Evolutionary conservation across 2,329 filamentous ascomycete species (phyloP), one percentile per base, ranked within the genome.

Genomic region (Tolypocladium pustulatum): DNA sequence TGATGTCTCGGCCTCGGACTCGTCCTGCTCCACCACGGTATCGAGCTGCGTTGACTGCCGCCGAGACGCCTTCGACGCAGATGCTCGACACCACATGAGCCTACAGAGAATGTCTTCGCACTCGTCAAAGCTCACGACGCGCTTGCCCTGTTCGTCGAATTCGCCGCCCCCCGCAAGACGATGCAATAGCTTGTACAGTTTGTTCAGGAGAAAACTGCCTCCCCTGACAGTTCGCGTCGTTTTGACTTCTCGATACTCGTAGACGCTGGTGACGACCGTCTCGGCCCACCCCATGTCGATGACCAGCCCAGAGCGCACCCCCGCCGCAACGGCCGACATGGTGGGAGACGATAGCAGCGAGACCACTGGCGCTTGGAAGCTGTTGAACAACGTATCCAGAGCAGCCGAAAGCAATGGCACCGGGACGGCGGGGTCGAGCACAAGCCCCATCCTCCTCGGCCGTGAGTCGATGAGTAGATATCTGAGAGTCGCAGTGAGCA

Each of bases 201-300:
- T 82, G 64, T 87, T 80, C 51, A 88, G 81, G 25, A 97, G 75
- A 59, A 82, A 71, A 67, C 86, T 92, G 60, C 88, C 91, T 38
- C 85, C 91, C 63, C 94, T 81, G 17, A 90, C 79, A 43, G 84
- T 93, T 57, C 90, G 81, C 59, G 79, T 83, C 57, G 84, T 84
- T 20, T 81, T 78, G 1, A 96, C 84, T 70, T 96, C 91, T 57
- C 90, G 86, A 70, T 91, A 96, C 73, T 99, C 94, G 68, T 92
- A 97, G 8, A 97, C 81, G 7, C 87, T 89, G 0, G 91, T 96
- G 27, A 95, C 83, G 0, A 87, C 82, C 0, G 92, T 96, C 72
- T 97, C 94, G 49, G 86, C 81, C 94, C 94, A 99, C 51, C 93
- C 94, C 61, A 99, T 81, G 68, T 99, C 91, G 41, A 99, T 79